Conservation (phyloP, 2,329 filamentous ascomycete genomes). For the Verticillium dahliae region DNA sequence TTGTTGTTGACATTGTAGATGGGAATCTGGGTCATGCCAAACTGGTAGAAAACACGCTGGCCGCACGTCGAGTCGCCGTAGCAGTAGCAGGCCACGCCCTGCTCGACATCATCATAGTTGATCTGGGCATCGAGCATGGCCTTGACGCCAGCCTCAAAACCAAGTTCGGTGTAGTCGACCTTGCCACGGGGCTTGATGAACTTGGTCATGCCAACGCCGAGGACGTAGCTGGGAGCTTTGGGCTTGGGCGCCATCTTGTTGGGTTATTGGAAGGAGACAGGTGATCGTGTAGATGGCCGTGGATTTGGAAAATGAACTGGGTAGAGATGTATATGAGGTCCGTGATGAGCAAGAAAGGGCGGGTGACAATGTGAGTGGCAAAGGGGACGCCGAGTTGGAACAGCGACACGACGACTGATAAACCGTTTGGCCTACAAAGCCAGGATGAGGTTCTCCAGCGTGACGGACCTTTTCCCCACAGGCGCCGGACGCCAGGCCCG, state of each 20-base stretch:
- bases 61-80: constrained; percentile 94
- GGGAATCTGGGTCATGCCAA: constrained; percentile 93
- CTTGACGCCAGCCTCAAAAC: constrained; percentile 87
- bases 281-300: too few species aligned
- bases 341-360: background rate
- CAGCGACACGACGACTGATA: background rate
- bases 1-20: constrained; percentile 99
- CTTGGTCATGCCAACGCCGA: constrained; percentile 98
- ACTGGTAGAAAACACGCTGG: constrained; percentile 97
- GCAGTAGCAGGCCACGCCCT: constrained; percentile 95
- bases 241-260: constrained; percentile 32
- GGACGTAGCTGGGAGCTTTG: constrained; percentile 64
- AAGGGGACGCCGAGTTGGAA: background rate
- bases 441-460: constrained; percentile 10
- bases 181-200: constrained; percentile 96
- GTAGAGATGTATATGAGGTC: too few species aligned
- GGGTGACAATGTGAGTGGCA: background rate
- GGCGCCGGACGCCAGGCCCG: constrained; percentile 1
- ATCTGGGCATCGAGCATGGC: constrained; percentile 81
- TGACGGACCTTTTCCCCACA: constrained; percentile 1
- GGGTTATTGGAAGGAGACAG: background rate
- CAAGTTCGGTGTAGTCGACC: constrained; percentile 90
- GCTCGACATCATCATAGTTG: constrained; percentile 93
- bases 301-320: too few species aligned
- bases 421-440: background rate